These are phyloP conservation scores for Colletotrichum gigasporum DNA, from an alignment of 2,329 filamentous ascomycete species.

Conservation along the genomic window DNA sequence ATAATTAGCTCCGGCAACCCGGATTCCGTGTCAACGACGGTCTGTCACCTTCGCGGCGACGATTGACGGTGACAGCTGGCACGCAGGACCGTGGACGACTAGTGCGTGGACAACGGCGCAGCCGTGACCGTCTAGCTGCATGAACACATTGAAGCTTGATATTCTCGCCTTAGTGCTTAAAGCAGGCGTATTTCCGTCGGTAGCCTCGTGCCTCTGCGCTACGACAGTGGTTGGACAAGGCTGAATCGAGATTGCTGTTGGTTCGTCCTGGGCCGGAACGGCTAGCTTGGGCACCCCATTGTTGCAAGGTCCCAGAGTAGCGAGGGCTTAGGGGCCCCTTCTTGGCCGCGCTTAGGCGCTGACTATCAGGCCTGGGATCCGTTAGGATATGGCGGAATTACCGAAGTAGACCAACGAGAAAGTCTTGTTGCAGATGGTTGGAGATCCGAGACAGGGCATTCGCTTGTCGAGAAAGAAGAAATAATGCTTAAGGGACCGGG, in stretches of 20 bases:
- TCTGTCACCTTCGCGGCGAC: not conserved
- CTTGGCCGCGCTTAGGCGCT: too few species aligned
- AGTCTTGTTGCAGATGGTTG: conserved; percentile 16
- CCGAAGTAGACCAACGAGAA: not conserved
- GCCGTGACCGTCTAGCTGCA: not conserved
- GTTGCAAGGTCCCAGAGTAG: not conserved
- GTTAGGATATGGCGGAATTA: not conserved
- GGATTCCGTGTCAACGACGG: not conserved
- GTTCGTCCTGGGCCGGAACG: not conserved
- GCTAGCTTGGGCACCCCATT: not conserved
- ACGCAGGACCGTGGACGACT: too few species aligned
- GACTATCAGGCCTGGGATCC: not conserved
- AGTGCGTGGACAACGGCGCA: not conserved
- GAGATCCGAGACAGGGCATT: conserved; percentile 14
- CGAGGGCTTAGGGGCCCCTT: not conserved
- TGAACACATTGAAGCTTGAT: not conserved
- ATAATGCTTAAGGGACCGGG: too few species aligned
- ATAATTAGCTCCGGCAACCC: not conserved
- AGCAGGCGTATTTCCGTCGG: not conserved
- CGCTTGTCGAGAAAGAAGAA: not conserved
- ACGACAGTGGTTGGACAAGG: not conserved
- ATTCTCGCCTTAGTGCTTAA: not conserved
- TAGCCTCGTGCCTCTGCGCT: not conserved
- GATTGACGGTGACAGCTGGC: not conserved
- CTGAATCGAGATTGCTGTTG: conserved; percentile 17